These are phyloP conservation scores for Boletus speciosus DNA, from an alignment of 768 basidiomycete genomes.

Conservation along the genomic window DNA sequence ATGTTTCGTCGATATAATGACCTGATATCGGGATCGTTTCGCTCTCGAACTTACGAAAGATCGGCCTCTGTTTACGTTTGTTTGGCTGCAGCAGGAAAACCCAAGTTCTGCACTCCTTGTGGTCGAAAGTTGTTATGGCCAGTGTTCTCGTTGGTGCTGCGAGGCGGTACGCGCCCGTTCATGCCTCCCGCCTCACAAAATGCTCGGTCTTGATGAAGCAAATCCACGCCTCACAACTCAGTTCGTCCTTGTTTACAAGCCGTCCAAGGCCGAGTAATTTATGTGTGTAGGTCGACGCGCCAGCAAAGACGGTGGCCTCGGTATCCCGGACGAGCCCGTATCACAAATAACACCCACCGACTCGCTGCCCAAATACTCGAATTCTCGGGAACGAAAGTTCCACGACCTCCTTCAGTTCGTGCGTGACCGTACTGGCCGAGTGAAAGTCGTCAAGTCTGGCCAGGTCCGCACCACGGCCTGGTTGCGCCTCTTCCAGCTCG, in stretches of 20 bases:
- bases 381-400: conserved; percentile 22
- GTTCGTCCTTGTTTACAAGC: conserved; percentile 17
- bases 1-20: background rate
- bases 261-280: background rate
- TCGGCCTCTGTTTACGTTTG: conserved; percentile 7
- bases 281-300: conserved; percentile 14
- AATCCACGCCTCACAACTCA: conserved; percentile 19
- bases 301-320: conserved; percentile 11
- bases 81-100: conserved; percentile 5
- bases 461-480: conserved; percentile 47
- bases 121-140: conserved; percentile 9
- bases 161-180: conserved; percentile 9
- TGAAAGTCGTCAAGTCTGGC: conserved; percentile 27
- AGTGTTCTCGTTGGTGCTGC: conserved; percentile 9
- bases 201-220: conserved; percentile 4
- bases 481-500: conserved; percentile 49
- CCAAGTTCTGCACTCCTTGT: background rate
- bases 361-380: background rate
- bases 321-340: background rate
- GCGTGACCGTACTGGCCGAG: conserved; percentile 26
- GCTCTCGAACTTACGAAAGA: background rate
- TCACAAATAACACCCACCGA: background rate
- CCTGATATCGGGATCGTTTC: background rate
- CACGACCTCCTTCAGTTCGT: conserved; percentile 25
- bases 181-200: background rate